Conservation (phyloP, 2,329 filamentous ascomycete species). For the Eutypa lata region DNA sequence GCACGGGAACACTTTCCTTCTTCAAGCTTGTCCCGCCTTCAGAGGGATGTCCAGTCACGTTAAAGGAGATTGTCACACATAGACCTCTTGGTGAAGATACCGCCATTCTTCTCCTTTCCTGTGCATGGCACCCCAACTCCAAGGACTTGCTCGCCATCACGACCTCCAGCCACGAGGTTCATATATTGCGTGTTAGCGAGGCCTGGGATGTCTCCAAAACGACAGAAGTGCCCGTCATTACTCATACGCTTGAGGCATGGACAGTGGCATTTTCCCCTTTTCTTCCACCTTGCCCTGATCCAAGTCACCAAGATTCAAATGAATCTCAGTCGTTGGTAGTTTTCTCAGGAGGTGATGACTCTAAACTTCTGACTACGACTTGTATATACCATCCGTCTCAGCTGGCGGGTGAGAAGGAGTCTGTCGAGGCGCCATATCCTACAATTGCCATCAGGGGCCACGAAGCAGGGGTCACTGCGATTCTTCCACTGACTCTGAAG, state of each 20-base stretch:
- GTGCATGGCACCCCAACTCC: constrained; percentile 66
- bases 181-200: constrained; percentile 47
- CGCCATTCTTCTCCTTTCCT: constrained; percentile 65
- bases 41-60: constrained; percentile 5
- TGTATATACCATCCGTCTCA: constrained; percentile 22
- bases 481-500: constrained; percentile 62
- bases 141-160: constrained; percentile 63
- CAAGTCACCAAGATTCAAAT: constrained; percentile 3
- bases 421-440: constrained; percentile 17
- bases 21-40: constrained; percentile 45
- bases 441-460: constrained; percentile 52
- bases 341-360: constrained; percentile 76
- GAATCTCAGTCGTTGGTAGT: constrained; percentile 34
- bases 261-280: constrained; percentile 57
- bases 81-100: constrained; percentile 49
- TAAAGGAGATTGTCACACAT: constrained; percentile 41
- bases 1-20: constrained; percentile 67
- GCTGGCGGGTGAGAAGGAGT: constrained; percentile 9
- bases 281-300: neutral
- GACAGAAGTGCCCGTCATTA: constrained; percentile 37
- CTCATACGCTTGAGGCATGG: constrained; percentile 69
- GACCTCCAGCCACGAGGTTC: constrained; percentile 64
- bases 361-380: constrained; percentile 49
- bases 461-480: constrained; percentile 81
- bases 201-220: constrained; percentile 35